These are phyloP conservation scores for Boletus vermiculosoides DNA, from an alignment of 768 basidiomycete genomes.

Conservation along the genomic window DNA sequence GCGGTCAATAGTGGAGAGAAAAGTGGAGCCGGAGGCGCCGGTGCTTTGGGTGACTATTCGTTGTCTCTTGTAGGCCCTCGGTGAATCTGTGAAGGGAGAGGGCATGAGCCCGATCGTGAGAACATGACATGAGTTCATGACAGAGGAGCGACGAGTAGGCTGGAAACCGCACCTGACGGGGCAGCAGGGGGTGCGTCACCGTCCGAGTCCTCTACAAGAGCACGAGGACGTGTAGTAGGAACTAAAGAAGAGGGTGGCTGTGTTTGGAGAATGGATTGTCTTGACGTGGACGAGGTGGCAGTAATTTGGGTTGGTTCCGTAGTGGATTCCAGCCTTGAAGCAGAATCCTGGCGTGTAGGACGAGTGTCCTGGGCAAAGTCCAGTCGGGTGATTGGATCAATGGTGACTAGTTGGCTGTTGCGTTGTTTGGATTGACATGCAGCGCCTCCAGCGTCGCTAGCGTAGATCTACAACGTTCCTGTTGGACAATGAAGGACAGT, in stretches of 20 bases:
- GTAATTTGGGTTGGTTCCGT: conserved; percentile 30
- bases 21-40: conserved; percentile 35
- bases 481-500: conserved; percentile 20
- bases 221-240: conserved; percentile 62
- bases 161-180: conserved; percentile 23
- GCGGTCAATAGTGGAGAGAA: conserved; percentile 22
- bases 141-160: not conserved
- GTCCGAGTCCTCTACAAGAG: conserved; percentile 57
- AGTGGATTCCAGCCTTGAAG: conserved; percentile 49
- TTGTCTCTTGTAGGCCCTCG: conserved; percentile 70
- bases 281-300: conserved; percentile 20
- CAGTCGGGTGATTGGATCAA: conserved; percentile 66
- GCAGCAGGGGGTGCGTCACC: conserved; percentile 28
- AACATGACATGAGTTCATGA: conserved; percentile 1
- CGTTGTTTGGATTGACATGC: conserved; percentile 25
- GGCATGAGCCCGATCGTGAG: not conserved
- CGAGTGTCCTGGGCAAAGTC: conserved; percentile 54
- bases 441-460: conserved; percentile 24
- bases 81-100: conserved; percentile 38
- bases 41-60: conserved; percentile 47
- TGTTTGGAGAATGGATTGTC: conserved; percentile 26
- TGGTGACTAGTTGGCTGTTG: conserved; percentile 42
- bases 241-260: conserved; percentile 45
- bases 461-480: conserved; percentile 20
- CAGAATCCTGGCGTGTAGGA: conserved; percentile 41